These are phyloP conservation scores for Yamadazyma blattariae DNA, from an alignment of 1,139 yeast genomes.

Conservation along the genomic window DNA sequence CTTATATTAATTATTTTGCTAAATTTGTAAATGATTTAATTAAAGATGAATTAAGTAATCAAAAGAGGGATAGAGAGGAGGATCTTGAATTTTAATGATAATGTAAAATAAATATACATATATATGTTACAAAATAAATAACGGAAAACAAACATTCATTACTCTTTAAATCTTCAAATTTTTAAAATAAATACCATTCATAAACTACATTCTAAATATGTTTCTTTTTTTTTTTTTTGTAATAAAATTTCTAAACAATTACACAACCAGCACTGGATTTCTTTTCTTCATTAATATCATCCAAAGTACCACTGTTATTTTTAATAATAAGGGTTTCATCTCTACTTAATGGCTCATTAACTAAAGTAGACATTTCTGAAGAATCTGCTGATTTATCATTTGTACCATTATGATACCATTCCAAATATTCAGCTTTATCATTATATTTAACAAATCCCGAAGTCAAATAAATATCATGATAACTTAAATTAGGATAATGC, in stretches of 20 bases:
- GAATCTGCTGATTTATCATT: constrained; percentile 1
- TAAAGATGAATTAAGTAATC: constrained; percentile 49
- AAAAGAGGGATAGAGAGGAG: constrained; percentile 47
- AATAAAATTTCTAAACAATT: neutral
- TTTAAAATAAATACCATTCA: too few species aligned
- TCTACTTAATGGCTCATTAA: constrained; percentile 6
- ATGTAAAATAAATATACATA: constrained; percentile 1
- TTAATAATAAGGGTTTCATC: constrained; percentile 37
- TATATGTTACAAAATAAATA: neutral
- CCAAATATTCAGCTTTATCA: constrained; percentile 51
- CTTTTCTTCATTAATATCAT: constrained; percentile 23
- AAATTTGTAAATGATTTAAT: constrained; percentile 57
- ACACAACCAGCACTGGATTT: constrained; percentile 3
- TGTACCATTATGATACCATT: constrained; percentile 61
- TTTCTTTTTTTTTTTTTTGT: too few species aligned
- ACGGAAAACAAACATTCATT: neutral
- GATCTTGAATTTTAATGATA: constrained; percentile 25
- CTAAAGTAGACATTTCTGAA: constrained; percentile 13
- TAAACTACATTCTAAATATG: too few species aligned
- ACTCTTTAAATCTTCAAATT: neutral
- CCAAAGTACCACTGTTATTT: constrained; percentile 38
- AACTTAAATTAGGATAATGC: constrained; percentile 56
- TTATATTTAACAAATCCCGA: constrained; percentile 58
- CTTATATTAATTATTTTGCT: constrained; percentile 70
- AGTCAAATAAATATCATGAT: constrained; percentile 43